Percentiles rank a stretch among this genome's conserved stretches.
phyloP scores from a whole-genome alignment of 345 rosid species.

The Rhizophora apiculata region DNA sequence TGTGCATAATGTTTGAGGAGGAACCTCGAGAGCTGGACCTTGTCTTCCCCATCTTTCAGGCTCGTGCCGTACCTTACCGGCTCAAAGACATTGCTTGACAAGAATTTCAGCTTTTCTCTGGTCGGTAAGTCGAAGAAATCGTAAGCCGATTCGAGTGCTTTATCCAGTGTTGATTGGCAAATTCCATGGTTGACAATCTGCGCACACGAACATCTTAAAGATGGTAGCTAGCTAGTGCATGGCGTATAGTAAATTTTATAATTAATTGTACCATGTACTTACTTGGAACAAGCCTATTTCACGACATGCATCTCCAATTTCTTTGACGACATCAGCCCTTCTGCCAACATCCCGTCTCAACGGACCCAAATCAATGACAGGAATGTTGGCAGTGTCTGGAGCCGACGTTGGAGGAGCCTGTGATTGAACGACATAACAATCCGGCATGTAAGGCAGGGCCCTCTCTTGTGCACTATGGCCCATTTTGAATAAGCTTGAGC shows the following conservation, averaged over 20 bases:
- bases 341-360: constrained; percentile 25
- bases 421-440: constrained; percentile 35
- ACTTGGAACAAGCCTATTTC: constrained; percentile 57
- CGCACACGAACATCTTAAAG: too few relatives aligned
- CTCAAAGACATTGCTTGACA: too few relatives aligned
- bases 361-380: constrained; percentile 46
- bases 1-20: too few relatives aligned
- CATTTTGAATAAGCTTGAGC: constrained; percentile 31
- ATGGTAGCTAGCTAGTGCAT: too few relatives aligned
- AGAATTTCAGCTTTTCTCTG: too few relatives aligned
- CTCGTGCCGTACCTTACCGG: too few relatives aligned
- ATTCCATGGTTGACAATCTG: too few relatives aligned
- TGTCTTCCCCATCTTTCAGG: too few relatives aligned
- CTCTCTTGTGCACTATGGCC: constrained; percentile 52
- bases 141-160: too few relatives aligned
- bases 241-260: neutral
- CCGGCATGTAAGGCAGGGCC: constrained; percentile 35
- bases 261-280: neutral
- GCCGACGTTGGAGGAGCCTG: constrained; percentile 21
- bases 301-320: constrained; percentile 43
- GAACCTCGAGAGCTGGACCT: too few relatives aligned
- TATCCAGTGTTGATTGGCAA: too few relatives aligned
- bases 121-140: too few relatives aligned
- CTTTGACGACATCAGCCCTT: constrained; percentile 35
- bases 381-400: constrained; percentile 25